These are phyloP conservation scores for Aspergillus biplanus DNA, from an alignment of 495 filamentous ascomycete species.

Conservation along the genomic window DNA sequence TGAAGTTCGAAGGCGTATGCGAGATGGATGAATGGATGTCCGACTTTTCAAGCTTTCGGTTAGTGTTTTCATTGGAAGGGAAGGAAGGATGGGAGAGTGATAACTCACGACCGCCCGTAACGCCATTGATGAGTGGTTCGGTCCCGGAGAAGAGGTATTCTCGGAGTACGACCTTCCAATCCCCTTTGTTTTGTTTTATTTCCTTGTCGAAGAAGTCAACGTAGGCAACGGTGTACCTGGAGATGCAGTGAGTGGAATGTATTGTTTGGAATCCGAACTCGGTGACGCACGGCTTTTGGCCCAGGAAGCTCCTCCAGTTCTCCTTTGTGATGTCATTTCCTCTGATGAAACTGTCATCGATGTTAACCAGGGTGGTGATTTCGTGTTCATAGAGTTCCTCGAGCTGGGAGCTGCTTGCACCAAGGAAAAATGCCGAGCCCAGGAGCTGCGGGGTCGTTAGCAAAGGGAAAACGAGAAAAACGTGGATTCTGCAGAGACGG, in stretches of 20 bases:
- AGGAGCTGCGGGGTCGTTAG: slow-evolving; percentile 44
- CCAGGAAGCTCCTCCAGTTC: slow-evolving; percentile 73
- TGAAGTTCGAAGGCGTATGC: slow-evolving; percentile 80
- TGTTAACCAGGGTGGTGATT: slow-evolving; percentile 55
- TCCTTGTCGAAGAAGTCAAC: slow-evolving; percentile 86
- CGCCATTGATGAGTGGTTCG: slow-evolving; percentile 71
- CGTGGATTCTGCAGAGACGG: too few species aligned
- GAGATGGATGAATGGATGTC: slow-evolving; percentile 83
- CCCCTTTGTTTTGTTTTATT: slow-evolving; percentile 64
- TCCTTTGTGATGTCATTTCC: slow-evolving; percentile 59
- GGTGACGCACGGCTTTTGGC: slow-evolving; percentile 54
- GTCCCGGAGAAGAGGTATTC: slow-evolving; percentile 73
- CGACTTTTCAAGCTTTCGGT: slow-evolving; percentile 55
- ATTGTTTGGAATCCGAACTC: not conserved
- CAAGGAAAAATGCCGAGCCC: slow-evolving; percentile 72
- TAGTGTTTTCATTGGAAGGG: not conserved
- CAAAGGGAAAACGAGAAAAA: not conserved
- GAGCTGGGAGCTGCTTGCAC: slow-evolving; percentile 62
- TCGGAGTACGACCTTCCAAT: slow-evolving; percentile 73
- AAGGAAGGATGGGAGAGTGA: slow-evolving; percentile 1
- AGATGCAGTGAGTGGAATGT: not conserved
- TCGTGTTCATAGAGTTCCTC: slow-evolving; percentile 71
- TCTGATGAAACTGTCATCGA: slow-evolving; percentile 66
- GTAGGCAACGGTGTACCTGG: slow-evolving; percentile 71
- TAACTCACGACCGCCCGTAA: slow-evolving; percentile 69